A percentile compares a stretch with the other conserved stretches of the same genome.
Conservation (phyloP, 805 yeast genomes). For the Starmerella sirachaensis region DNA sequence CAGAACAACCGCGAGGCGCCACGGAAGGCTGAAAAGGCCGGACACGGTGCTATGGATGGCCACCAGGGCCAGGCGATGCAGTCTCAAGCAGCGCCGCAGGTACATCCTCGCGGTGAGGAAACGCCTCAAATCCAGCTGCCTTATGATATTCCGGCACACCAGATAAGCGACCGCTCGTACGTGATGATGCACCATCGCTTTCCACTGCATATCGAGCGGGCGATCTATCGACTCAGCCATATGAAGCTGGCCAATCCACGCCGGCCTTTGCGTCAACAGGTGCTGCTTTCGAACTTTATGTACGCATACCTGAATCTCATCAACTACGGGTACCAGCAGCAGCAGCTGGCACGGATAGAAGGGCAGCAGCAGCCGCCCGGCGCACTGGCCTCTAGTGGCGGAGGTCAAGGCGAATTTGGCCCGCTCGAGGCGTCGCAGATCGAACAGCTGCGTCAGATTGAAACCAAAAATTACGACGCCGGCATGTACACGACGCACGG, state of each 20-base stretch:
- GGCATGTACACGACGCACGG: conserved; percentile 9
- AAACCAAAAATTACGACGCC: conserved; percentile 13
- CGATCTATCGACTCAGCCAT: conserved; percentile 85
- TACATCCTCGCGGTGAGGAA: too few relatives aligned
- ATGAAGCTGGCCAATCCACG: conserved; percentile 88
- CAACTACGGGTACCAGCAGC: conserved; percentile 52
- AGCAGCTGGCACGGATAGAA: conserved; percentile 21
- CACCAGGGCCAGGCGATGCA: not conserved
- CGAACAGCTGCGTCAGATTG: conserved; percentile 17
- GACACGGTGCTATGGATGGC: not conserved
- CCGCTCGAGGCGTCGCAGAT: conserved; percentile 14
- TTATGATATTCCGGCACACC: conserved; percentile 30
- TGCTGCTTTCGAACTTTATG: conserved; percentile 88
- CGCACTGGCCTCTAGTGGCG: not conserved
- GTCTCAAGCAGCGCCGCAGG: too few relatives aligned
- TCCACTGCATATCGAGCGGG: conserved; percentile 92
- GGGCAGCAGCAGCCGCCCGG: conserved; percentile 9
- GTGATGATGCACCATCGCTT: conserved; percentile 43
- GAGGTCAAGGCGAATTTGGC: not conserved
- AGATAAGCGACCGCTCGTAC: conserved; percentile 26
- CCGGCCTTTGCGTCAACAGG: conserved; percentile 84
- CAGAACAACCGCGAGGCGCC: too few relatives aligned
- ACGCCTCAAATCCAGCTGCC: conserved; percentile 24
- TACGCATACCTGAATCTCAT: conserved; percentile 90
- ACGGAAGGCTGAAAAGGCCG: not conserved